Base-by-base conservation (phyloP, 768 basidiomycete genomes). In the Pilatotrama ljubarskyi region DNA sequence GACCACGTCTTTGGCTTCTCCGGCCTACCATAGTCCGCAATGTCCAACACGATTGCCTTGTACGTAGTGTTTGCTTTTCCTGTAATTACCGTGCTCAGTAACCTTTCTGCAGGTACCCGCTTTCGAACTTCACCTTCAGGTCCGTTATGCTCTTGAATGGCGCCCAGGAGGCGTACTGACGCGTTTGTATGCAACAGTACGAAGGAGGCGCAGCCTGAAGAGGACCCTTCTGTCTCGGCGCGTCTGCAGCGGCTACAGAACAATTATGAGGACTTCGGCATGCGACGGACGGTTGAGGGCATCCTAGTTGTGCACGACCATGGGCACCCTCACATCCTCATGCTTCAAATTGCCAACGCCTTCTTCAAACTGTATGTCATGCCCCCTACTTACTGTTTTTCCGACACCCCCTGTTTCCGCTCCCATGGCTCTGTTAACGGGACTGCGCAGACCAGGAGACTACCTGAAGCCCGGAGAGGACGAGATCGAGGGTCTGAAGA, bases 281-380 rank as follows among this genome's bases (percentile, higher is more conserved):
- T 98, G 92, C 84, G 97, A 17, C 80, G 95, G 18, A 97, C 96
- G 0, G 95, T 97, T 8, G 95, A 97, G 69, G 93, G 86, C 46
- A 85, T 91, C 50, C 80, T 93, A 5, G 88, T 95, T 56, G 94
- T 95, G 5, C 93, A 97, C 74, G 95, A 98, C 72, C 95, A 98
- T 66, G 96, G 95, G 0, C 93, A 96, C 69, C 95, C 96, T 1
- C 96, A 99, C 69, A 93, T 98, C 62, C 85, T 99, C 65, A 95
- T 98, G 88, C 83, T 98, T 5, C 97, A 98, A 71, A 97, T 99
- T 70, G 97, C 95, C 20, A 98, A 97, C 73, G 94, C 95, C 15
- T 99, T 98, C 75, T 98, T 98, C 83, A 98, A 98, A 74, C 85
- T 99, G 93, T 94, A 68, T 68, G 90, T 79, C 13, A 15, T 14